phyloP scores from a whole-genome alignment of 2,329 filamentous ascomycete species.

The Colletotrichum sp. region DNA sequence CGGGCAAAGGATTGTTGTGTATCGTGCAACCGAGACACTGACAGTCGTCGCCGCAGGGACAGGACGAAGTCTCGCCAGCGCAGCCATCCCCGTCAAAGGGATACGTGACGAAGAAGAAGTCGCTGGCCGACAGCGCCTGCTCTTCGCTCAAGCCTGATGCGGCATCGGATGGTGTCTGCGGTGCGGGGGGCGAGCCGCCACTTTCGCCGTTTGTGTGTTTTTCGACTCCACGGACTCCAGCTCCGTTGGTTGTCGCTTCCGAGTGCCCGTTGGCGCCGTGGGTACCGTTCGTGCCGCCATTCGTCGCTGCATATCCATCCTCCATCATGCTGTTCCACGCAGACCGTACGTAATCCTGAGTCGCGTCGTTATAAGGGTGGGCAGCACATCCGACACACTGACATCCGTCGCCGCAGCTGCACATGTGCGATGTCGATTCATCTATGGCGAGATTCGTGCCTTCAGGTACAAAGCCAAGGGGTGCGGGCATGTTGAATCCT shows the following conservation, averaged over 20 bases:
- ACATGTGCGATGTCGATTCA: slow-evolving; percentile 44
- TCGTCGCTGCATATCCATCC: slow-evolving; percentile 31
- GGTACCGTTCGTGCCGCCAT: slow-evolving; percentile 21
- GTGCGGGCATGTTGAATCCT: neutral
- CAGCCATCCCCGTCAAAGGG: slow-evolving; percentile 51
- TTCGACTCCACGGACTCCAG: neutral
- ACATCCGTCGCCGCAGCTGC: slow-evolving; percentile 69
- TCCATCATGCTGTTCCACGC: slow-evolving; percentile 48
- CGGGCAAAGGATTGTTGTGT: slow-evolving; percentile 40
- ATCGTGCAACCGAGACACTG: slow-evolving; percentile 63
- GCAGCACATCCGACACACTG: slow-evolving; percentile 72
- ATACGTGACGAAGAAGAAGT: slow-evolving; percentile 67
- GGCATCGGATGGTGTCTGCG: slow-evolving; percentile 53
- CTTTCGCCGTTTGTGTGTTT: neutral
- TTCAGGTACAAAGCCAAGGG: neutral
- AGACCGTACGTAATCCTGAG: slow-evolving; percentile 56
- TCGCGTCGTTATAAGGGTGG: slow-evolving; percentile 72
- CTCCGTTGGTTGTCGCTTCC: slow-evolving; percentile 5
- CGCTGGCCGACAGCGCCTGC: slow-evolving; percentile 53
- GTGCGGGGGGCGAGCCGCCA: slow-evolving; percentile 39
- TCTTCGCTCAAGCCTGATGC: slow-evolving; percentile 53
- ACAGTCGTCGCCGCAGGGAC: slow-evolving; percentile 65
- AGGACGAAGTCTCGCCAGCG: slow-evolving; percentile 53
- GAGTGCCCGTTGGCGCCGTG: slow-evolving; percentile 22
- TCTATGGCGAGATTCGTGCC: slow-evolving; percentile 26